Base-by-base conservation (phyloP, 2,329 filamentous ascomycete genomes). In the Myriosclerotinia duriaeana region DNA sequence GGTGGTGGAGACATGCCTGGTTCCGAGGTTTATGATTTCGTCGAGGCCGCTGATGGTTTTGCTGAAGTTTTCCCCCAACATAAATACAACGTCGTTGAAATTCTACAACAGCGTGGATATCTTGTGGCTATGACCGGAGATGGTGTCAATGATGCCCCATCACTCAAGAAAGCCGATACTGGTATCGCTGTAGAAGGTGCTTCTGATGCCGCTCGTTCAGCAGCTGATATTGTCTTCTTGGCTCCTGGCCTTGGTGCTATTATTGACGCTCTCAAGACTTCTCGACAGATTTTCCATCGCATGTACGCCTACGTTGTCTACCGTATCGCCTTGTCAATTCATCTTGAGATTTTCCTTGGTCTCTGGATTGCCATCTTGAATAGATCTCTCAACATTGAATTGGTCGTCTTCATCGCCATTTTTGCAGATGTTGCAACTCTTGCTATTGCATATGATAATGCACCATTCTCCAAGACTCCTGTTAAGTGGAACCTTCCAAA, bases 251-350 rank as follows among this genome's bases (percentile, higher is more conserved):
- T 96, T 70, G 93, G 92, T 79, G 91, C 92, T 70, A 96, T 96
- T 78, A 96, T 96, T 75, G 92, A 96, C 78, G 92, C 92, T 69
- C 85, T 96, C 73, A 96, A 96, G 83, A 96, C 91, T 72, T 94
- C 92, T 42, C 91, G 93, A 75, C 92, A 96, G 79, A 96, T 97
- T 79, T 96, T 96, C 84, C 92, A 96, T 82, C 91, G 93, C 75
- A 96, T 97, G 92, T 95, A 96, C 81, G 90, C 92, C 68, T 97
- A 96, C 82, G 91, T 97, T 72, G 90, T 96, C 75, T 96, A 96
- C 83, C 91, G 93, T 85, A 96, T 97, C 76, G 92, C 93, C 59
- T 82, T 97, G 75, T 96, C 92, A 20, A 87, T 96, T 71, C 93
- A 97, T 78, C 85, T 96, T 76, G 92, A 95, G 81, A 91, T 96